phyloP scores from a whole-genome alignment of 176 grass and related monocot genomes.

The Echinochloa phyllopogon region DNA sequence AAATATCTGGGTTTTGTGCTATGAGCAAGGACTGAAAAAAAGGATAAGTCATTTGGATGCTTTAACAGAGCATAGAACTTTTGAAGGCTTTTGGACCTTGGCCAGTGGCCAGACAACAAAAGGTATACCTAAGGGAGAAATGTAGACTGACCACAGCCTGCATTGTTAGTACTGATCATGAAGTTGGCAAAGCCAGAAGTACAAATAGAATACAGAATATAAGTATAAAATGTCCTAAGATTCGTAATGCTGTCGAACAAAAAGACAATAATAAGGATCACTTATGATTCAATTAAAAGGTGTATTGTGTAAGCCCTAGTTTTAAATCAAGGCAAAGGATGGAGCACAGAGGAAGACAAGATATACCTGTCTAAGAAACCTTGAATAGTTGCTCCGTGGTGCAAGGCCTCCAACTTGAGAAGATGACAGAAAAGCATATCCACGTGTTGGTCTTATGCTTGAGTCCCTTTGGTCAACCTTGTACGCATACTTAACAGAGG shows the following conservation, averaged over 20 bases:
- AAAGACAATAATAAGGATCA: not conserved
- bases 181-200: not conserved
- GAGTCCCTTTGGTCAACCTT: conserved; percentile 88
- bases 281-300: not conserved
- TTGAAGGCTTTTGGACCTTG: not conserved
- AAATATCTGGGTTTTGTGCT: not conserved
- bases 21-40: not conserved
- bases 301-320: not conserved
- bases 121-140: not conserved
- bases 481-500: conserved; percentile 81
- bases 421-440: conserved; percentile 75
- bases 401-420: conserved; percentile 82
- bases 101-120: not conserved
- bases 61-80: conserved; percentile 12
- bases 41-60: not conserved
- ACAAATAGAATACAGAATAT: not conserved
- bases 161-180: conserved; percentile 3
- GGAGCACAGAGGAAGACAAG: not conserved
- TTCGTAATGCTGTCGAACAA: not conserved
- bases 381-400: conserved; percentile 53
- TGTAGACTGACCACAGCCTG: not conserved
- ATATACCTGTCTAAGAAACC: conserved; percentile 82
- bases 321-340: not conserved
- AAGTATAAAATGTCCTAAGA: not conserved
- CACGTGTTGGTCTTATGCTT: conserved; percentile 63